Percentiles rank a stretch among this genome's conserved stretches.
phyloP scores from a whole-genome alignment of 805 yeast genomes.

The Candida ascalaphidarum region DNA sequence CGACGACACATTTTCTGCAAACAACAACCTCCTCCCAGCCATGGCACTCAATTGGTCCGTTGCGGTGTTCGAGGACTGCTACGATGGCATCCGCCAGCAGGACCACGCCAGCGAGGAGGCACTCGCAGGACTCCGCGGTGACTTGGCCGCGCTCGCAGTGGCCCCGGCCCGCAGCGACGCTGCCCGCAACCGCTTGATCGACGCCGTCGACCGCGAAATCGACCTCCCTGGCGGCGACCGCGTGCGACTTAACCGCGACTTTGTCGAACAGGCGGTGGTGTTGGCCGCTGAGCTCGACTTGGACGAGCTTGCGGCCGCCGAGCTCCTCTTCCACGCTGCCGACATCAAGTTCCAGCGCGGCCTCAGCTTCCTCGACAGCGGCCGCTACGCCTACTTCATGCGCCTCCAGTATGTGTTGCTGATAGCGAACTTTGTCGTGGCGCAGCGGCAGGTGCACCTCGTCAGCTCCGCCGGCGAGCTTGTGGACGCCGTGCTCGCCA shows the following conservation, averaged over 20 bases:
- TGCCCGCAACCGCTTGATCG: conserved; percentile 6
- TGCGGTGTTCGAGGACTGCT: conserved; percentile 6
- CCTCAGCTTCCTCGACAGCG: conserved; percentile 45
- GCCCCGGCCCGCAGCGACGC: conserved; percentile 26
- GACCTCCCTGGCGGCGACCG: conserved; percentile 51
- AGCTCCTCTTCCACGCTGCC: conserved; percentile 46
- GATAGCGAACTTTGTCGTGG: conserved; percentile 33
- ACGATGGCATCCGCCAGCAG: conserved; percentile 6
- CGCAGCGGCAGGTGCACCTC: conserved; percentile 14
- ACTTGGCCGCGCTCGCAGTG: conserved; percentile 20
- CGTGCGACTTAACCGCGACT: conserved; percentile 56
- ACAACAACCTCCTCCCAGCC: too few relatives aligned
- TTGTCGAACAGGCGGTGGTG: conserved; percentile 52
- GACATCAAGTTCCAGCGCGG: conserved; percentile 35
- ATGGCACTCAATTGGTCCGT: conserved; percentile 5
- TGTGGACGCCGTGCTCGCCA: conserved; percentile 37
- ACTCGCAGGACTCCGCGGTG: conserved; percentile 13
- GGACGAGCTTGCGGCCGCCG: conserved; percentile 73
- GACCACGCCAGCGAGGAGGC: conserved; percentile 2
- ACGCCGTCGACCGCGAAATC: conserved; percentile 8
- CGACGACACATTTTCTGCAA: too few relatives aligned
- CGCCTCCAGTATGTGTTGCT: conserved; percentile 71
- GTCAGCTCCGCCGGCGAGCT: conserved; percentile 11
- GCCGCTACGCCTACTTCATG: conserved; percentile 57
- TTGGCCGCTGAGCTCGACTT: conserved; percentile 43